A percentile compares a stretch with the other conserved stretches of the same genome.
These are phyloP conservation scores for Boletus sp. DNA, from an alignment of 768 basidiomycete species.

Conservation along the genomic window DNA sequence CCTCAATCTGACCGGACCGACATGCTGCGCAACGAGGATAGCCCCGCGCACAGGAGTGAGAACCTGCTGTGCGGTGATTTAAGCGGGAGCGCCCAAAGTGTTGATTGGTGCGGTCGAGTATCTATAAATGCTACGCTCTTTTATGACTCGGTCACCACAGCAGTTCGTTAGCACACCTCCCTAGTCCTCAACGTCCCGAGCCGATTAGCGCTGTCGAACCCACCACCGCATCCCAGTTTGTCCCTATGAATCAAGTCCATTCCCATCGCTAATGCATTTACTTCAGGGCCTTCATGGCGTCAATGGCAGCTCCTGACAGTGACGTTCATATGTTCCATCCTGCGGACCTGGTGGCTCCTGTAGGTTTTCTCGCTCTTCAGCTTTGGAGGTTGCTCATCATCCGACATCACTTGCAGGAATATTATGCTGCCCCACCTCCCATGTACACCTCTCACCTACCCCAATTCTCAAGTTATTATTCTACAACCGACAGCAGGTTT, in stretches of 20 bases:
- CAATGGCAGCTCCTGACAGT: not conserved
- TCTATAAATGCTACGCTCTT: constrained; percentile 11
- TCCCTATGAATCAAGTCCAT: not conserved
- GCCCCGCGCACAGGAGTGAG: constrained; percentile 18
- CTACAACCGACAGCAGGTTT: not conserved
- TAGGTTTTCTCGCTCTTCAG: constrained; percentile 2
- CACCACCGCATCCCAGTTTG: constrained; percentile 1
- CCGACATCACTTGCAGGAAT: constrained; percentile 7
- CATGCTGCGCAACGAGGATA: constrained; percentile 9
- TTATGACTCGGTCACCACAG: constrained; percentile 11
- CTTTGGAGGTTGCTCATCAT: not conserved
- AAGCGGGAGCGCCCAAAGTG: not conserved
- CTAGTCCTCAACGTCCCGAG: not conserved
- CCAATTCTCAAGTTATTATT: not conserved
- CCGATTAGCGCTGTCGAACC: not conserved
- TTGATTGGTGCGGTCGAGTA: constrained; percentile 9
- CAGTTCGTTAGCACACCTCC: not conserved
- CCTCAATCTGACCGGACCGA: not conserved
- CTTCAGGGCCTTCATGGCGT: constrained; percentile 6
- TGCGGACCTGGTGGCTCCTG: not conserved
- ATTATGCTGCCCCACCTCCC: not conserved
- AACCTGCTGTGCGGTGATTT: constrained; percentile 16
- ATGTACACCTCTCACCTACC: not conserved
- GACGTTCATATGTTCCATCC: not conserved
- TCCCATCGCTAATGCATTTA: not conserved